Base-by-base conservation (phyloP, 2,329 filamentous ascomycete genomes). In the Colletotrichum sp. region DNA sequence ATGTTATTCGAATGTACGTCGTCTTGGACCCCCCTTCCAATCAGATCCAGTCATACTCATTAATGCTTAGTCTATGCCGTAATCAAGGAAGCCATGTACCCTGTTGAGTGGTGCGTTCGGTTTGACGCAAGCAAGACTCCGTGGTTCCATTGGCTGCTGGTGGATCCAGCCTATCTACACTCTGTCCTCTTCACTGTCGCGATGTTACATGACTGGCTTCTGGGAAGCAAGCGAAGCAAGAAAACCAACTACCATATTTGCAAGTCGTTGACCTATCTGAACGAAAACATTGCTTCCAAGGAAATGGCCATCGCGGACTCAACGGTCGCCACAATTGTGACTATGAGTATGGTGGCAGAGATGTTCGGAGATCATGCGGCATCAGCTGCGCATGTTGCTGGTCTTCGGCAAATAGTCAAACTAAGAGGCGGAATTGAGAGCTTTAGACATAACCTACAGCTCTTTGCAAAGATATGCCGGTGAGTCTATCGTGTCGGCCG, bases 121-220 rank as follows among this genome's bases (percentile, higher is more conserved):
- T 49, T 73, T 2, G 81, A 83, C 68, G 26, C 16, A 4, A 72
- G 75, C 36, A 81, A 79, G 6, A 77, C 39, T 0, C 39, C 67
- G 39, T 83, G 82, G 81, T 82, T 81, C 44, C 74, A 79, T n/a
- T 83, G 82, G 82, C 73, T 83, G 8, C 70, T 80, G 3, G 73
- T 78, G 39, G 81, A 83, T 26, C 64, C 77, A 0, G 69, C 79
- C 21, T 83, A 82, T 8, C 69, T 83, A 2, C 79, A 82, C 62
- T 69, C 75, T 26, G 32, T 79, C 4, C 75, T 82, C 13, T 82
- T 82, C 63, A 79, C 80, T 66, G 78, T 79, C 69, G 79, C 78
- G 66, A 71, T 79, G 6, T 76, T 81, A 21, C 72, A 80, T 9
- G 76, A 78, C 24, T 36, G 30, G 7, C 16, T 60, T 8, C 34